Evolutionary conservation across 2,329 filamentous ascomycete species (phyloP).

Genomic region (Aspergillus uvarum): DNA sequence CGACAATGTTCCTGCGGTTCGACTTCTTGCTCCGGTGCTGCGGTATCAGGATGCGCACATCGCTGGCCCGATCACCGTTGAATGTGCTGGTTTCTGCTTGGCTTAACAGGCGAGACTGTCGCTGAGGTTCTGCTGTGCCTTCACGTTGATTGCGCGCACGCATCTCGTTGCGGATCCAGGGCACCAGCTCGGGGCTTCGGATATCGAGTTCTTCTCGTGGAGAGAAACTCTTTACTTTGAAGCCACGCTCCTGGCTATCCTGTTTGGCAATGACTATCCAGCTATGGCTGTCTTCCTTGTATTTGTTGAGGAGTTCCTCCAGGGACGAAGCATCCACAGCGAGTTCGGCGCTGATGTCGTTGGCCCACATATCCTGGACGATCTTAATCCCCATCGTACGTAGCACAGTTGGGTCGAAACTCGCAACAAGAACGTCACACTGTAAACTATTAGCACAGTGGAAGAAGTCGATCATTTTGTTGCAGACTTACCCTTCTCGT

Average conservation of each 20-base stretch:
- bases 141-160: constrained; percentile 72
- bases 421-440: constrained; percentile 88
- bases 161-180: constrained; percentile 78
- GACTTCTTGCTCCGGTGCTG: constrained; percentile 87
- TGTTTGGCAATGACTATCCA: constrained; percentile 89
- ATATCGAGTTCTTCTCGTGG: constrained; percentile 82
- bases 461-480: neutral
- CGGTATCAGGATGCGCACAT: constrained; percentile 80
- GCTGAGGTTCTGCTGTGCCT: constrained; percentile 45
- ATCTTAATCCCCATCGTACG: constrained; percentile 75
- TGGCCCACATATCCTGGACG: constrained; percentile 74
- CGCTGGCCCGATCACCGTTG: constrained; percentile 57
- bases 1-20: constrained; percentile 81
- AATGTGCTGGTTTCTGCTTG: constrained; percentile 39
- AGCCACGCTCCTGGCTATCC: constrained; percentile 54
- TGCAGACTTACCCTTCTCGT: constrained; percentile 59
- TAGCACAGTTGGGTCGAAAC: constrained; percentile 75
- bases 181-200: constrained; percentile 67
- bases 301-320: constrained; percentile 67
- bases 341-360: constrained; percentile 84
- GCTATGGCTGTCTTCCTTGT: constrained; percentile 74
- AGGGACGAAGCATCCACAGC: constrained; percentile 74
- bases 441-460: constrained; percentile 31
- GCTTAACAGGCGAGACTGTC: constrained; percentile 40
- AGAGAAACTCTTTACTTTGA: constrained; percentile 77